Conservation (phyloP, 306 rosid species). For the Argentina anserina region DNA sequence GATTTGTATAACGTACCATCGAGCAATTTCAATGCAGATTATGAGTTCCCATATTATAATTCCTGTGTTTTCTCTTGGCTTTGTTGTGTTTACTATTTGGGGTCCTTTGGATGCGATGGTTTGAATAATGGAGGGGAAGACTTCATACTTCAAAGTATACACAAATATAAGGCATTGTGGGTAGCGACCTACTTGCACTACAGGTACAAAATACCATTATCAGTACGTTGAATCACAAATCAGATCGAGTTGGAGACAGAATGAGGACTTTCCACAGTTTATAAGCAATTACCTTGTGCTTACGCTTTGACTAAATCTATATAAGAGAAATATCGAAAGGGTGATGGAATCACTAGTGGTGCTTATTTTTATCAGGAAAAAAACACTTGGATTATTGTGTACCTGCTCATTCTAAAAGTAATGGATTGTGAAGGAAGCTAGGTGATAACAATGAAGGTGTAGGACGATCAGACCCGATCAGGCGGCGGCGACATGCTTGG, state of each 20-base stretch:
- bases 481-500: constrained; percentile 12
- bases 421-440: background rate
- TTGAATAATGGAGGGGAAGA: background rate
- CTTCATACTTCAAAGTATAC: background rate
- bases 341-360: background rate
- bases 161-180: background rate
- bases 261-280: background rate
- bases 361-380: too few relatives aligned
- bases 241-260: background rate
- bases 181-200: background rate
- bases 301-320: background rate
- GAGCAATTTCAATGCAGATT: background rate
- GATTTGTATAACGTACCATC: background rate
- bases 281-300: background rate
- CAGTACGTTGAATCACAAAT: too few relatives aligned
- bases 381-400: background rate
- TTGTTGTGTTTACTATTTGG: background rate
- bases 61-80: background rate
- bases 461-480: background rate
- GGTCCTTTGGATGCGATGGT: background rate
- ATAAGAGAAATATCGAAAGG: background rate
- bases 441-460: background rate
- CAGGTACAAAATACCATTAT: background rate
- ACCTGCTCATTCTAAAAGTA: background rate
- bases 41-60: background rate